Base-by-base conservation (phyloP, 441 rosid genomes). In the Arabidopsis hybrid region DNA sequence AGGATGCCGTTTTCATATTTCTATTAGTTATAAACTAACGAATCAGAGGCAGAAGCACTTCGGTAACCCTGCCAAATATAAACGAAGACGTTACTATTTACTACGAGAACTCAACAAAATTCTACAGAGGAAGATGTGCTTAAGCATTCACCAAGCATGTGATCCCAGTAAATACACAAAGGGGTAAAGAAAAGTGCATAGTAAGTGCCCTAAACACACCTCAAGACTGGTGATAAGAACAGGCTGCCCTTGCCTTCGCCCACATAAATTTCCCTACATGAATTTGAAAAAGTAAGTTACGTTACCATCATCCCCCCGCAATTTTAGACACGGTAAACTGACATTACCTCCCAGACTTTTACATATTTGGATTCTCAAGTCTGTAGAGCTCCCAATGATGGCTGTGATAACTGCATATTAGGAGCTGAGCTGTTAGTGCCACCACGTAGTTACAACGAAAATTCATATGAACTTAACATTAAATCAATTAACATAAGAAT, bases 241-340 rank as follows among this genome's bases (percentile, higher is more conserved):
- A 46, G 97, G 98, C 78, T 95, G 99, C 71, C 99, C 94, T 82
- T 95, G 98, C 73, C 97, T 86, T 82, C 90, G 97, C 61, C 97
- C 98, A 45, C 91, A 93, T 81, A 95, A 84, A 83, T 82, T 90
- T 76, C 98, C 99, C 99, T 95, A 86, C 76, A 80, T 56, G 63
- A 67, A 67, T 65, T 78, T 72, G 38, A 73, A 67, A 46, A 7
- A 2, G 52, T n/a, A 52, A 65, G 73, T 64, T 49, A 50, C 10
- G 35, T 36, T 16, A 32, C 55, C 40, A 57, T 56, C 55, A 18
- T 14, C 72, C 61, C 50, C 60, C 73, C 35, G 18, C 21, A 49
- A 21, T 53, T 70, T 57, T n/a, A 53, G 70, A 67, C 14, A 53
- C 39, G 9, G 42, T 13, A 50, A 70, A 71, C 36, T 47, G 66